phyloP scores from a whole-genome alignment of 352 stramenopile species.

The Globisporangium spinosum region DNA sequence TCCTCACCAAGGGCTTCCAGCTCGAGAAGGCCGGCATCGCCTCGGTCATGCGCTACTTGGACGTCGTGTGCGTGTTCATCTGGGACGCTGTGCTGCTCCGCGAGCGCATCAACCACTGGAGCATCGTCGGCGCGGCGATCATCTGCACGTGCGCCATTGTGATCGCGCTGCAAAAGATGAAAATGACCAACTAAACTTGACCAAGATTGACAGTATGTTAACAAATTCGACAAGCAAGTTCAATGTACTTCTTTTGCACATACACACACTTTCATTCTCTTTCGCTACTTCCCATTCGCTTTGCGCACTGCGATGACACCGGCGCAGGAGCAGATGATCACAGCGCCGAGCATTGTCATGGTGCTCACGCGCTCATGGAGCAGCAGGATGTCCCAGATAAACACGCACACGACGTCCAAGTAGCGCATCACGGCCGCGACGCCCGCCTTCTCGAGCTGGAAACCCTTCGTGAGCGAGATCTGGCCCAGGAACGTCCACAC shows the following conservation, averaged over 20 bases:
- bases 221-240: neutral
- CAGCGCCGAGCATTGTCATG: conserved; percentile 4
- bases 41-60: conserved; percentile 81
- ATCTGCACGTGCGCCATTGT: conserved; percentile 60
- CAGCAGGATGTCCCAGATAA: conserved; percentile 54
- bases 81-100: conserved; percentile 68
- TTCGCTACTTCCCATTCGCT: neutral
- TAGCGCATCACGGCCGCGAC: conserved; percentile 68
- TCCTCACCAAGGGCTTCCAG: conserved; percentile 23
- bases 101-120: conserved; percentile 72
- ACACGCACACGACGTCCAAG: conserved; percentile 64
- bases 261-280: neutral
- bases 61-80: conserved; percentile 81
- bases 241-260: neutral
- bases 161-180: conserved; percentile 56
- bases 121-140: conserved; percentile 61
- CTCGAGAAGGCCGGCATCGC: conserved; percentile 77
- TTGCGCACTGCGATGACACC: neutral
- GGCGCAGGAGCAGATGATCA: conserved; percentile 3
- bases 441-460: conserved; percentile 67
- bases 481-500: conserved; percentile 51
- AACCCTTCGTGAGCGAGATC: conserved; percentile 58
- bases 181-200: neutral
- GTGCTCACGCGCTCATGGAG: conserved; percentile 40
- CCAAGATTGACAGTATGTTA: neutral